Evolutionary conservation across 1,139 yeast genomes (phyloP).

Genomic region (Nadsonia commutata): DNA sequence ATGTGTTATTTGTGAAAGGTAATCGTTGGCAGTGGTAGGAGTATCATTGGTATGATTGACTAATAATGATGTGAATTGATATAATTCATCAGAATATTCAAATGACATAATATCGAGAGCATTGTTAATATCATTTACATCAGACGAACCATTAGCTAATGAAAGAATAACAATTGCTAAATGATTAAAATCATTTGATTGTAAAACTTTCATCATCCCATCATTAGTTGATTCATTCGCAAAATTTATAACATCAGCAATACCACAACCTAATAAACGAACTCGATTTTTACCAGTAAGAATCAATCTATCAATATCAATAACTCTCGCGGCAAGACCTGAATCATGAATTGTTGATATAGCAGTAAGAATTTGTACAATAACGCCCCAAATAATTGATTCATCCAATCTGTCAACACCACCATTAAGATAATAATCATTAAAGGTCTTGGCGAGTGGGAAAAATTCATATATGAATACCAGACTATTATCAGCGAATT

Average conservation of each 20-base stretch:
- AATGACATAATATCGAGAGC: conserved; percentile 9
- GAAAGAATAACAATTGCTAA: conserved; percentile 49
- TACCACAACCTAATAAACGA: conserved; percentile 57
- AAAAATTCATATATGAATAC: conserved; percentile 51
- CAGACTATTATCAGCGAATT: conserved; percentile 61
- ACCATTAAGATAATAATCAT: conserved; percentile 37
- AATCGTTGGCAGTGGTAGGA: conserved; percentile 7
- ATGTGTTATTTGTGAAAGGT: conserved; percentile 14
- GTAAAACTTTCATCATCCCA: conserved; percentile 25
- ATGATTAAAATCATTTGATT: conserved; percentile 37
- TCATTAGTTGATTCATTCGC: no score
- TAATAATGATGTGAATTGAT: conserved; percentile 11
- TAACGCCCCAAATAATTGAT: conserved; percentile 56
- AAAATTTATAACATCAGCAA: conserved; percentile 47
- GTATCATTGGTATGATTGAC: conserved; percentile 5
- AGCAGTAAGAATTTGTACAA: conserved; percentile 61
- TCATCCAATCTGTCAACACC: conserved; percentile 33
- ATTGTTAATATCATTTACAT: conserved; percentile 12
- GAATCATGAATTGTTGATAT: conserved; percentile 45
- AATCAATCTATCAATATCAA: conserved; percentile 56
- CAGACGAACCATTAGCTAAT: conserved; percentile 28
- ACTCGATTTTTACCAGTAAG: conserved; percentile 59
- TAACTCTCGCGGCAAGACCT: conserved; percentile 46
- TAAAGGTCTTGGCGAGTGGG: conserved; percentile 47
- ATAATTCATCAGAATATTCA: conserved; percentile 10